Evolutionary conservation across 2,329 filamentous ascomycete genomes (phyloP).

Genomic region (Coniochaeta sp.): DNA sequence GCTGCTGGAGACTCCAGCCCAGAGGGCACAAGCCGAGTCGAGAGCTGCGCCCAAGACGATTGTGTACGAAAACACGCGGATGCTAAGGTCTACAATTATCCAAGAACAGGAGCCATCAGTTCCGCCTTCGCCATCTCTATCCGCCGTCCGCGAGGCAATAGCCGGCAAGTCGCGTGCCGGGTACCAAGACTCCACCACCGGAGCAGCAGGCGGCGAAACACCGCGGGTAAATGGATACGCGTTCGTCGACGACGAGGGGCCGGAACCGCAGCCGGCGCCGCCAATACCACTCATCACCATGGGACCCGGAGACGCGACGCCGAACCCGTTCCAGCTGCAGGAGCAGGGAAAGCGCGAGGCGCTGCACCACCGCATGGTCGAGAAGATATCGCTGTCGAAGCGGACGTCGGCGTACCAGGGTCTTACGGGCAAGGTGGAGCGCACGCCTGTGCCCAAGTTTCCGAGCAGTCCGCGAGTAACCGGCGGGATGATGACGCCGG

Average conservation of each 20-base stretch:
- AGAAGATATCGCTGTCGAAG: conserved; percentile 68
- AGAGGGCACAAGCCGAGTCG: conserved; percentile 63
- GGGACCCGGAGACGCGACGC: conserved; percentile 52
- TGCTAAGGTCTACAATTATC: conserved; percentile 42
- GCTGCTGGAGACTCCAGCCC: conserved; percentile 51
- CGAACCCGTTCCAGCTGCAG: conserved; percentile 74
- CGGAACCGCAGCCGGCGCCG: conserved; percentile 31
- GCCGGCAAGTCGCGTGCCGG: conserved; percentile 59
- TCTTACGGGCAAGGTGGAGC: conserved; percentile 50
- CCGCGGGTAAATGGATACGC: conserved; percentile 89
- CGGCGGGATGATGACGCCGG: conserved; percentile 57
- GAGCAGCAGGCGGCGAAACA: conserved; percentile 58
- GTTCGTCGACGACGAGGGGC: conserved; percentile 79
- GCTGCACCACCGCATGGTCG: conserved; percentile 80
- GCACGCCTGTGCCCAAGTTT: conserved; percentile 61
- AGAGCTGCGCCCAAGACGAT: conserved; percentile 71
- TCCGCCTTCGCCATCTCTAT: conserved; percentile 75
- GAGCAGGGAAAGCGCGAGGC: conserved; percentile 71
- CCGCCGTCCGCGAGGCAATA: conserved; percentile 77
- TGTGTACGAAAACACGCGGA: conserved; percentile 75
- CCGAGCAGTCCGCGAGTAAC: conserved; percentile 56
- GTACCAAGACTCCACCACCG: conserved; percentile 52
- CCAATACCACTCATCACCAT: conserved; percentile 44
- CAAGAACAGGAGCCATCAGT: conserved; percentile 29
- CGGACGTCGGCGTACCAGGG: conserved; percentile 52